phyloP scores from a whole-genome alignment of 305 asterid species.

The Withania somnifera region DNA sequence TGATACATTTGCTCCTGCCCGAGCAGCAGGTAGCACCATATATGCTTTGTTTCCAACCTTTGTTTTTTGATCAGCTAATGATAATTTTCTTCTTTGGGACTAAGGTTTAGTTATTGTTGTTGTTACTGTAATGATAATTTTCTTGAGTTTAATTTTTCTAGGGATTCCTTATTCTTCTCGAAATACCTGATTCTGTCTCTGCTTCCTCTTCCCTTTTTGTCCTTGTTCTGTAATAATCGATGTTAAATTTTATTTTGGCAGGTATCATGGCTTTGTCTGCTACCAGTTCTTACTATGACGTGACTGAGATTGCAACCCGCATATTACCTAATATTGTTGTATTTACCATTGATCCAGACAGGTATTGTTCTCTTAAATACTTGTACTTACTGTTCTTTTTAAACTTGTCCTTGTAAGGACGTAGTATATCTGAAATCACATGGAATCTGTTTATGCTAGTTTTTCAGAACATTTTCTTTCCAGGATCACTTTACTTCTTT shows the following conservation, averaged over 20 bases:
- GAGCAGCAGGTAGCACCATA: slow-evolving; percentile 81
- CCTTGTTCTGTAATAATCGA: neutral
- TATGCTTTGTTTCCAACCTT: neutral
- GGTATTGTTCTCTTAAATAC: slow-evolving; percentile 28
- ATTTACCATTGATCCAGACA: slow-evolving; percentile 93
- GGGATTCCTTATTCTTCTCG: neutral
- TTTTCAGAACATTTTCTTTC: neutral
- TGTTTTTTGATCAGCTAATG: neutral
- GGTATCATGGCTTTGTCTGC: slow-evolving; percentile 96
- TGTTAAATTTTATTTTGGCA: slow-evolving; percentile 20
- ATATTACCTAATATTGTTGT: slow-evolving; percentile 84
- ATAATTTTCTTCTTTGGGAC: neutral
- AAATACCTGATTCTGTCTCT: neutral
- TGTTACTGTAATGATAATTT: neutral
- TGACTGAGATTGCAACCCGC: slow-evolving; percentile 89
- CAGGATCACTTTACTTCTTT: neutral
- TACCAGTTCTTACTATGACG: slow-evolving; percentile 87
- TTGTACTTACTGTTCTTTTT: neutral
- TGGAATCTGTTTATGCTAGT: neutral
- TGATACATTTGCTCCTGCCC: slow-evolving; percentile 92
- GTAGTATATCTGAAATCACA: neutral
- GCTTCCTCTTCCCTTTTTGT: neutral
- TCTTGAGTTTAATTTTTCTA: neutral
- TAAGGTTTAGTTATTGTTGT: neutral
- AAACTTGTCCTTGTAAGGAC: neutral